Conservation (phyloP, 306 rosid species). For the Begonia masoniana region DNA sequence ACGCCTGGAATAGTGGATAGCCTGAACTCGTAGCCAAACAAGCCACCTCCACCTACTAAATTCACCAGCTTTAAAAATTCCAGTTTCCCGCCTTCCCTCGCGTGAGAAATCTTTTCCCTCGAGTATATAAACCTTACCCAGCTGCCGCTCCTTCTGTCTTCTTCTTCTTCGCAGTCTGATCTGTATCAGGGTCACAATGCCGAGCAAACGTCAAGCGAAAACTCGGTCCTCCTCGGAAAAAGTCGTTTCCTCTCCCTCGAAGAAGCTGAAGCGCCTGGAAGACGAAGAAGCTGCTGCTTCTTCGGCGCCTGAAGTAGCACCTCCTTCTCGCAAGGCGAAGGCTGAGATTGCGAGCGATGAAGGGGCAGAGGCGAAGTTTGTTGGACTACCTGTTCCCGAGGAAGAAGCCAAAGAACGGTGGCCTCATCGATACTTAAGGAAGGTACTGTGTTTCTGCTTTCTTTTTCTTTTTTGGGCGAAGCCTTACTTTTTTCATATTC, state of each 20-base stretch:
- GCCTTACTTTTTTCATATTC: no score
- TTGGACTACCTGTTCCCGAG: slow-evolving; percentile 19
- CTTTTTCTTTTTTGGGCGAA: not conserved
- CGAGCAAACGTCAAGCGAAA: slow-evolving; percentile 8
- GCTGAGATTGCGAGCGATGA: not conserved
- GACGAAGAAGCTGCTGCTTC: slow-evolving; percentile 2
- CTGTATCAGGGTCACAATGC: slow-evolving; percentile 3
- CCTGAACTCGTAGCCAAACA: no score
- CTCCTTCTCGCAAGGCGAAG: not conserved
- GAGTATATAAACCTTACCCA: no score
- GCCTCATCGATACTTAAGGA: slow-evolving; percentile 37
- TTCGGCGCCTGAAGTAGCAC: not conserved
- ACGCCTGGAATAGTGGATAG: no score
- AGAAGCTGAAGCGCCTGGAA: slow-evolving; percentile 10
- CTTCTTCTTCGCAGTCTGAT: no score
- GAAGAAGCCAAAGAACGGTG: slow-evolving; percentile 40
- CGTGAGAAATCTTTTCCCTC: no score
- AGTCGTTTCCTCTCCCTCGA: slow-evolving; percentile 6
- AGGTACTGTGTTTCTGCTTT: slow-evolving; percentile 11
- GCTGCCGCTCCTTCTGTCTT: no score
- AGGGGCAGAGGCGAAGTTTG: slow-evolving; percentile 7
- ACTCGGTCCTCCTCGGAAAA: not conserved
- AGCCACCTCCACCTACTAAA: no score
- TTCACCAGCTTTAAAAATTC: no score
- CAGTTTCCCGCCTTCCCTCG: no score